phyloP scores from a whole-genome alignment of 1,284 basidiomycete genomes.

The Gomphus bonarii region DNA sequence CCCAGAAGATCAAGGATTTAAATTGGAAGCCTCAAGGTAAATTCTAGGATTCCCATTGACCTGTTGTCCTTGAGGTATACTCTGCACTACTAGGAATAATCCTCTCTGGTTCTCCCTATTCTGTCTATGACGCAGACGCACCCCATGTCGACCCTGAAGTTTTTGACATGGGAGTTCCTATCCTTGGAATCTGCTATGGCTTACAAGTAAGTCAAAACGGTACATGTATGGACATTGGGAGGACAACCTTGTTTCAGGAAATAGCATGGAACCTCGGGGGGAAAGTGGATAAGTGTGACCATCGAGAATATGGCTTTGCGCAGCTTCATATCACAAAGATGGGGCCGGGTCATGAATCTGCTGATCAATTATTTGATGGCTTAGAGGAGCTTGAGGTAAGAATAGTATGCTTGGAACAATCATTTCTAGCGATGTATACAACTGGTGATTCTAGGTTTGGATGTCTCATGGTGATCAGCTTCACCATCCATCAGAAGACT shows the following conservation, averaged over 20 bases:
- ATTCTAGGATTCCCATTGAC: conserved; percentile 7
- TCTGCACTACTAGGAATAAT: conserved; percentile 67
- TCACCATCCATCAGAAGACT: conserved; percentile 70
- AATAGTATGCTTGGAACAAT: conserved; percentile 3
- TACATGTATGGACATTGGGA: not conserved
- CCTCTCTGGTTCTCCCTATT: conserved; percentile 96
- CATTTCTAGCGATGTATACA: conserved; percentile 1
- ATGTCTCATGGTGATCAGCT: conserved; percentile 99
- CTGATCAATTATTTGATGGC: conserved; percentile 77
- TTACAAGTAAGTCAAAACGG: conserved; percentile 55
- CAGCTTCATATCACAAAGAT: conserved; percentile 69
- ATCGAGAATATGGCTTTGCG: conserved; percentile 94
- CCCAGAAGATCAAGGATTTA: conserved; percentile 83
- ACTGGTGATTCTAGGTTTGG: conserved; percentile 65
- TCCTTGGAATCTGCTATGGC: conserved; percentile 97
- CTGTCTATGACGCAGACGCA: conserved; percentile 89
- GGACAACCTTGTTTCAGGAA: conserved; percentile 45
- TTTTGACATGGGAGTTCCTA: conserved; percentile 85
- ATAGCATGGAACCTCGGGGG: conserved; percentile 88
- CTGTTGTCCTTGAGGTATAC: not conserved
- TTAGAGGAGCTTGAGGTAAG: conserved; percentile 75
- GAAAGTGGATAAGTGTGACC: conserved; percentile 80
- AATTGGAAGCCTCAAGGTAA: conserved; percentile 92
- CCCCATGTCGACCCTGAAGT: conserved; percentile 95
- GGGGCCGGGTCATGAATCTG: conserved; percentile 35